Percentiles rank a stretch among this genome's conserved stretches.
phyloP scores from a whole-genome alignment of 331 rosid genomes.

The Acacia pycnantha region DNA sequence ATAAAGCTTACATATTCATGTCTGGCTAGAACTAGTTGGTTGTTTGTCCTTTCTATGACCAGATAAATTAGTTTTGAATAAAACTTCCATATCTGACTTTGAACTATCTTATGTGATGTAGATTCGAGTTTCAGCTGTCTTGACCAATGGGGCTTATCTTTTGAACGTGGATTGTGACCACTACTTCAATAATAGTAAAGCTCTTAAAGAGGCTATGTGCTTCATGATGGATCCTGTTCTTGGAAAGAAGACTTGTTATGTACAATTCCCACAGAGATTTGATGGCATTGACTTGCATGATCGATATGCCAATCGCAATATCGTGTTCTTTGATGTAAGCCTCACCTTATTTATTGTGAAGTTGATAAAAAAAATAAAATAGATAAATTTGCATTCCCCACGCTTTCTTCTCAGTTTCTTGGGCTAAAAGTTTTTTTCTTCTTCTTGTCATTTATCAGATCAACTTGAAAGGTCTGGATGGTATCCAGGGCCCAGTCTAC shows the following conservation, averaged over 20 bases:
- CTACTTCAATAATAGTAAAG: conserved; percentile 97
- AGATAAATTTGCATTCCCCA: conserved; percentile 5
- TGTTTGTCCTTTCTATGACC: background rate
- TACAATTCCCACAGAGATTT: conserved; percentile 97
- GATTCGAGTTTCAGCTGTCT: conserved; percentile 99
- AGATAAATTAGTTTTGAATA: background rate
- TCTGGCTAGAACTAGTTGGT: conserved; percentile 1
- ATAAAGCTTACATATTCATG: background rate
- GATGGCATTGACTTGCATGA: conserved; percentile 97
- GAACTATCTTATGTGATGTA: conserved; percentile 38
- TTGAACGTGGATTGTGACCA: conserved; percentile 98
- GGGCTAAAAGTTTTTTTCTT: conserved; percentile 7
- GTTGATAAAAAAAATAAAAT: background rate
- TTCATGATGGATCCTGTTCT: conserved; percentile 96
- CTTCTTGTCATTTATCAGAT: conserved; percentile 44
- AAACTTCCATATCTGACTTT: conserved; percentile 33
- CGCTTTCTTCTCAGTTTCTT: conserved; percentile 5
- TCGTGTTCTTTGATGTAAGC: conserved; percentile 96
- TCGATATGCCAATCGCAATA: conserved; percentile 99
- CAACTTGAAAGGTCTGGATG: conserved; percentile 96
- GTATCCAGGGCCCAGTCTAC: conserved; percentile 98
- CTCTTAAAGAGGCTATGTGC: conserved; percentile 99
- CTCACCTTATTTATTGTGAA: background rate
- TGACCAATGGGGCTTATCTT: conserved; percentile 96
- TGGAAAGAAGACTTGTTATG: conserved; percentile 97